Evolutionary conservation across 2,329 filamentous ascomycete species (phyloP).

Genomic region (Chaetomium strumarium): DNA sequence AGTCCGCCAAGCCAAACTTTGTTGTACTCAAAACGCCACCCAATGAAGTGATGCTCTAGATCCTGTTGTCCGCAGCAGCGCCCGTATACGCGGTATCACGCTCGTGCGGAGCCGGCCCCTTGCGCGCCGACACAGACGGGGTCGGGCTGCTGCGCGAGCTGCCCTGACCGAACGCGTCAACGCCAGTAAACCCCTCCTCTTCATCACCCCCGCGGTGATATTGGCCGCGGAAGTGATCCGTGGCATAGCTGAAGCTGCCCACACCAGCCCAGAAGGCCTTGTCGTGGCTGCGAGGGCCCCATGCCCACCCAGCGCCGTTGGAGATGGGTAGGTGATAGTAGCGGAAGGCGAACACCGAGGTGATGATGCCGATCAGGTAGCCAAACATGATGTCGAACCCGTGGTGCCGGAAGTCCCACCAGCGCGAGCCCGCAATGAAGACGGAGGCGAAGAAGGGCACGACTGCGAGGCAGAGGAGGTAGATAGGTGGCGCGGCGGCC

Average conservation of each 20-base stretch:
- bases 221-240: slow-evolving; percentile 31
- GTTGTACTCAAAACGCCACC: too few relatives aligned
- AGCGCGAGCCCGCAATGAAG: slow-evolving; percentile 80
- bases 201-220: slow-evolving; percentile 26
- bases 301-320: slow-evolving; percentile 80
- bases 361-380: slow-evolving; percentile 67
- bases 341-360: slow-evolving; percentile 69
- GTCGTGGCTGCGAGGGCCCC: slow-evolving; percentile 68
- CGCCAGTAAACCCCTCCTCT: slow-evolving; percentile 25
- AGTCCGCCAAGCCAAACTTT: too few relatives aligned
- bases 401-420: slow-evolving; percentile 82
- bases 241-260: slow-evolving; percentile 53
- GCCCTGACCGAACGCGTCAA: slow-evolving; percentile 11
- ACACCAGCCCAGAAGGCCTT: slow-evolving; percentile 76
- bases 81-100: slow-evolving; percentile 14
- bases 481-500: slow-evolving; percentile 76
- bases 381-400: slow-evolving; percentile 90
- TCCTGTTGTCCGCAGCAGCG: slow-evolving; percentile 3
- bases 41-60: neutral
- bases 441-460: slow-evolving; percentile 68
- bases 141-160: slow-evolving; percentile 10
- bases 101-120: slow-evolving; percentile 5
- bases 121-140: neutral
- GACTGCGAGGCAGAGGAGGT: slow-evolving; percentile 64
- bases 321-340: slow-evolving; percentile 79